Conservation (phyloP, 768 basidiomycete species). For the Leccinum ochraceum region DNA sequence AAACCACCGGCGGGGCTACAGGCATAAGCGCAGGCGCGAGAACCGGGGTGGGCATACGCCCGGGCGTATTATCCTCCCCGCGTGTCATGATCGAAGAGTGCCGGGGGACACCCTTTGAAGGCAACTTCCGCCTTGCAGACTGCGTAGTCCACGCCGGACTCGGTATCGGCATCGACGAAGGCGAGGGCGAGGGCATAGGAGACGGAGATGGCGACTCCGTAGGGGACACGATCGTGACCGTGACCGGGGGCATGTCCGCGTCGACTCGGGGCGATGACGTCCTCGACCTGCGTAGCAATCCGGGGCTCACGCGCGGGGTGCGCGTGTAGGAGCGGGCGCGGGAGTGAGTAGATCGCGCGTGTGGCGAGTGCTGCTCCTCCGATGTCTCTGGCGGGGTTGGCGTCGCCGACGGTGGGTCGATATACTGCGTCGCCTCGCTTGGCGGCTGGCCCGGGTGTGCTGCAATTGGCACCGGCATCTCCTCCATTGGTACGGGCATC, state of each 20-base stretch:
- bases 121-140: constrained; percentile 1
- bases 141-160: constrained; percentile 3
- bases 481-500: background rate
- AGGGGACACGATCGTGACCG: constrained; percentile 23
- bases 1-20: background rate
- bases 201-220: constrained; percentile 12
- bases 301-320: background rate
- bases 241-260: background rate
- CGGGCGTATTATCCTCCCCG: background rate
- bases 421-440: constrained; percentile 19
- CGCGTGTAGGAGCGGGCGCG: background rate
- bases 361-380: constrained; percentile 25
- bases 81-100: background rate
- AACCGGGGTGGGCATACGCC: background rate
- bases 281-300: constrained; percentile 7
- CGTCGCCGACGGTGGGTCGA: constrained; percentile 2
- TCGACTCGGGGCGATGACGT: background rate
- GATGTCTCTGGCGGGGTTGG: constrained; percentile 14
- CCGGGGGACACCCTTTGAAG: background rate
- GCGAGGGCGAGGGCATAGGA: background rate
- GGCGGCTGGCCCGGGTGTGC: background rate
- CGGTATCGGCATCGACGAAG: background rate
- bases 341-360: constrained; percentile 3
- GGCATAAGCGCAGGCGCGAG: background rate
- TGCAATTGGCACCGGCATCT: background rate